Base-by-base conservation (phyloP, 768 basidiomycete genomes). In the Boletus speciosus region DNA sequence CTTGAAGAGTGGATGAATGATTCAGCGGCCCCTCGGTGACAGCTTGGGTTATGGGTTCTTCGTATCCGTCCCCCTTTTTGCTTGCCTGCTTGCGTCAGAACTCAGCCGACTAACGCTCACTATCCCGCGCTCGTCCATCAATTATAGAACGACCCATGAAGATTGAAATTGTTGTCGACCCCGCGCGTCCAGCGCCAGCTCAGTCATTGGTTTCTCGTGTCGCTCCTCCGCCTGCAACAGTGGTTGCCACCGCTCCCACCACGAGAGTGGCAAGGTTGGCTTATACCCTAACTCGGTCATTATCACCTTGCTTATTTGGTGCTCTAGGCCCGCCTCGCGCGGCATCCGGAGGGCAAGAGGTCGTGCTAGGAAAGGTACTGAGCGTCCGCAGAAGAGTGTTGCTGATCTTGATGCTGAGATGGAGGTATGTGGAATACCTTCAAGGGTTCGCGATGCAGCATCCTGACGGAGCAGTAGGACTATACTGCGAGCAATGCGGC, bases 371-470 rank as follows among this genome's bases (percentile, higher is more conserved):
- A 82, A 80, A 63, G 67, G 60, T 39, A 54, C 16, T 16, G 84
- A 88, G 49, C 76, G 92, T 58, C 81, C 88, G 5, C 74, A 78
- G 52, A 96, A 96, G 78, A 83, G 84, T 21, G 91, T 78, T 4
- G 96, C 91, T 32, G 92, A 95, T 68, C 82, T 98, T 40, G 96
- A 98, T 69, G 93, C 95, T 8, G 96, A 98, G 78, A 98, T 98
- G 96, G 90, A 90, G 82, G 96, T 96, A 55, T 37, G 84, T 39
- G 7, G 14, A 5, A 19, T 4, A 1, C 0, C 2, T 45, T 42
- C 11, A 1, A 43, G 1, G 5, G 8, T 37, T 25, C 12, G 19
- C 25, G 21, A 32, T 48, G 4, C 21, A 14, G 11, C 10, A 29
- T n/a, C 5, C 36, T 51, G 44, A 60, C 46, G n/a, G 49, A 49